These are phyloP conservation scores for Firmiana major DNA, from an alignment of 345 rosid species.

Conservation along the genomic window DNA sequence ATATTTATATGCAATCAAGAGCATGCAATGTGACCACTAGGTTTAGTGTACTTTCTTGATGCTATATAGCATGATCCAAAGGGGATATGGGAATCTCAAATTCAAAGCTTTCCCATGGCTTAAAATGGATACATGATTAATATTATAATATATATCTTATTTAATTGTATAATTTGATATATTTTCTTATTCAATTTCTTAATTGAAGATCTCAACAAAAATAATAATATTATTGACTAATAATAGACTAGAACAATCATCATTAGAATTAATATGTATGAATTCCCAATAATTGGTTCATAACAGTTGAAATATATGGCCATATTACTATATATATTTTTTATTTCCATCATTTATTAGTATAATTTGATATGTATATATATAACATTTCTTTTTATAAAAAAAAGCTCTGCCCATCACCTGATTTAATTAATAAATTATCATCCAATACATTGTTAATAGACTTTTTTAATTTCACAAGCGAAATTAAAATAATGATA, in stretches of 20 bases:
- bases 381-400: background rate
- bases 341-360: background rate
- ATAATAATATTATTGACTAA: background rate
- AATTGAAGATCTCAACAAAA: background rate
- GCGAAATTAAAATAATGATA: too few relatives aligned
- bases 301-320: constrained; percentile 1
- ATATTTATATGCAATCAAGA: background rate
- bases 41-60: background rate
- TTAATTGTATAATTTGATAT: background rate
- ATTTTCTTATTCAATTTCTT: background rate
- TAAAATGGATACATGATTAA: background rate
- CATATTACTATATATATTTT: constrained; percentile 5
- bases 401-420: background rate
- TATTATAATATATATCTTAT: background rate
- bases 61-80: background rate
- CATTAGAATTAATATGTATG: background rate
- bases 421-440: too few relatives aligned
- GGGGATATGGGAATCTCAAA: background rate
- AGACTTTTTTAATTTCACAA: too few relatives aligned
- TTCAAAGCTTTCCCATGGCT: background rate
- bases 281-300: constrained; percentile 12
- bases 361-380: background rate
- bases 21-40: background rate
- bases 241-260: background rate
- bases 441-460: too few relatives aligned